Percentiles rank a stretch among this genome's conserved stretches.
Evolutionary conservation across 768 basidiomycete species (phyloP).

Genomic region (Collybia sordida): DNA sequence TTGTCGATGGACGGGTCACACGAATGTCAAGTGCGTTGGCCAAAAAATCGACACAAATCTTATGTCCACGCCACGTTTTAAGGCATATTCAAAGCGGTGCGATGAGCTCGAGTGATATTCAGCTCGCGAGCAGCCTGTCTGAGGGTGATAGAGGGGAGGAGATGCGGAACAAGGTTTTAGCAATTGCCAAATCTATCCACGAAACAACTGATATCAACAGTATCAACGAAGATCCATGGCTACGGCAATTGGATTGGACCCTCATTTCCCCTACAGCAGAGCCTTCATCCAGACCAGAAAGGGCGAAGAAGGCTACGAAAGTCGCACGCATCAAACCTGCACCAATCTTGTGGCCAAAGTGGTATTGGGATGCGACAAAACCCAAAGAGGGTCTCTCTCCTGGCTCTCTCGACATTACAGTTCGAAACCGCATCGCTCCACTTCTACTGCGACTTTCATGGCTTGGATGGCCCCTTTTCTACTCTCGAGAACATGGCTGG

Average conservation of each 20-base stretch:
- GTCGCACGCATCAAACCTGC: constrained; percentile 39
- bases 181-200: constrained; percentile 38
- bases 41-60: constrained; percentile 42
- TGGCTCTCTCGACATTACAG: constrained; percentile 82
- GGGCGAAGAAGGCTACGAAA: constrained; percentile 28
- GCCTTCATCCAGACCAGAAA: constrained; percentile 11
- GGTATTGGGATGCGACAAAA: constrained; percentile 90
- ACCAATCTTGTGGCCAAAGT: constrained; percentile 83
- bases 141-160: constrained; percentile 36
- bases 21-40: constrained; percentile 44
- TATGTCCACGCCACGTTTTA: constrained; percentile 47
- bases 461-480: constrained; percentile 81
- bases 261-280: constrained; percentile 14
- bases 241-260: constrained; percentile 71
- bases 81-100: constrained; percentile 41
- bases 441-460: constrained; percentile 85
- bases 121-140: constrained; percentile 49
- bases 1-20: constrained; percentile 27
- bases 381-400: constrained; percentile 67
- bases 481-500: constrained; percentile 91
- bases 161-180: constrained; percentile 32
- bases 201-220: constrained; percentile 16
- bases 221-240: constrained; percentile 48
- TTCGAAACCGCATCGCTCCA: constrained; percentile 80
- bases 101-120: constrained; percentile 38